A percentile compares a stretch with the other conserved stretches of the same genome.
Evolutionary conservation across 2,329 filamentous ascomycete genomes (phyloP).

Genomic region (Botryotinia globosa): DNA sequence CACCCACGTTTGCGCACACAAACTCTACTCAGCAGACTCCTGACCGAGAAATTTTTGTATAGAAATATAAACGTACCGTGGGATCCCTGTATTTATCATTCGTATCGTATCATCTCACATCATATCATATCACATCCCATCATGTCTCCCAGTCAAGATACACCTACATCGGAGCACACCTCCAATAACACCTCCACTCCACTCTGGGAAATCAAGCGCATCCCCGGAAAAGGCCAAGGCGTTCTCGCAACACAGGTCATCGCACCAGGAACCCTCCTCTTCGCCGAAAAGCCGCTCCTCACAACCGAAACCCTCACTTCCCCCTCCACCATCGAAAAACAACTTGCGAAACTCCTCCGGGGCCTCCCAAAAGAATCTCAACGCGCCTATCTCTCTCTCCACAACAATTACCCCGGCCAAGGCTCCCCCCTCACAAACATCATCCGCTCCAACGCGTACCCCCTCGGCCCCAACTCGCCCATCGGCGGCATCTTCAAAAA

Average conservation of each 20-base stretch:
- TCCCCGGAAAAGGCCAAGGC: constrained; percentile 35
- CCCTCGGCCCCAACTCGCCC: constrained; percentile 29
- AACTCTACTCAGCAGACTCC: not conserved
- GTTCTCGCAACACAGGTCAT: constrained; percentile 32
- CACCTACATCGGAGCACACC: constrained; percentile 9
- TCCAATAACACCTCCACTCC: constrained; percentile 6
- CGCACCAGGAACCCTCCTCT: constrained; percentile 33
- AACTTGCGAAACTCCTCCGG: constrained; percentile 29
- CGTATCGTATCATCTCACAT: not conserved
- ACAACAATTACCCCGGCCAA: constrained; percentile 34
- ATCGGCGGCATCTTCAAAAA: constrained; percentile 31
- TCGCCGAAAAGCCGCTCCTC: constrained; percentile 35
- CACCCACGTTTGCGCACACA: not conserved
- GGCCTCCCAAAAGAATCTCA: constrained; percentile 25
- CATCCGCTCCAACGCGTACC: constrained; percentile 34
- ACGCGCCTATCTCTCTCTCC: constrained; percentile 32
- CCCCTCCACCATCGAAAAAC: constrained; percentile 27
- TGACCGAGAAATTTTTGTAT: no score
- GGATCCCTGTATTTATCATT: not conserved
- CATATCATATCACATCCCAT: not conserved
- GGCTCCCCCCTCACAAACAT: constrained; percentile 30
- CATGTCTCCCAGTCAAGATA: constrained; percentile 26
- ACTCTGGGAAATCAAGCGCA: constrained; percentile 28
- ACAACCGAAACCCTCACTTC: constrained; percentile 32
- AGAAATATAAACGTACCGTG: not conserved